Evolutionary conservation across 1,284 basidiomycete species (phyloP), one percentile per base, ranked within the genome.

Genomic region (Rhizoctonia solani): DNA sequence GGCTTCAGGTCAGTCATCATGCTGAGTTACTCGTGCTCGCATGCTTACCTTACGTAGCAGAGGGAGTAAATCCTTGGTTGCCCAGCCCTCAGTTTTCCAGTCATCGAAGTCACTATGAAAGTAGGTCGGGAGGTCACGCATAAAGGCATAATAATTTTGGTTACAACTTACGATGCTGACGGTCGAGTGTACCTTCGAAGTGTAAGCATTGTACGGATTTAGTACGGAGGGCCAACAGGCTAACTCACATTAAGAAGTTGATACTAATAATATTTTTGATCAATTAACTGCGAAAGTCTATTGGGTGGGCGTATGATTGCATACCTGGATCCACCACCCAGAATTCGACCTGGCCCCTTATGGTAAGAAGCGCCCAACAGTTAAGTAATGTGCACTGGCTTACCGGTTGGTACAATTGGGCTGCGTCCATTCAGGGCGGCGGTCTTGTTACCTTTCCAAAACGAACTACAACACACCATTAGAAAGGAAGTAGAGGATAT

Each of bases 21-120:
- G 4, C 4, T 5, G n/a, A 21, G 41, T 44, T 44, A 44, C n/a
- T n/a, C n/a, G n/a, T 4, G 19, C 14, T 16, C 5, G 6, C 16
- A 6, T 47, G 14, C 8, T 46, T 21, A 53, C 59, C 59, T 65
- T 65, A 42, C 44, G 21, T 5, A 65, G 21, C 34, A 65, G 23
- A n/a, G 59, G 59, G 4, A 65, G 27, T 25, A 65, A 14, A 32
- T 65, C 59, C 13, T 53, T 39, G 4, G 47, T 27, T 16, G 14
- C 23, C 59, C 59, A 65, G 9, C 59, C 59, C 13, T 23, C 47
- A 11, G 59, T 53, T 8, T 65, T 53, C 59, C 59, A 65, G 34
- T 53, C 49, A 30, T 65, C 59, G 27, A 65, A 65, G 29, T 65
- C 59, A 16, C 59, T 65, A 25, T 1, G 27, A 19, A 29, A 34